A percentile compares a stretch with the other conserved stretches of the same genome.
These are phyloP conservation scores for Smittium mucronatum DNA, from an alignment of 371 early-diverging fungal genomes.

Conservation along the genomic window DNA sequence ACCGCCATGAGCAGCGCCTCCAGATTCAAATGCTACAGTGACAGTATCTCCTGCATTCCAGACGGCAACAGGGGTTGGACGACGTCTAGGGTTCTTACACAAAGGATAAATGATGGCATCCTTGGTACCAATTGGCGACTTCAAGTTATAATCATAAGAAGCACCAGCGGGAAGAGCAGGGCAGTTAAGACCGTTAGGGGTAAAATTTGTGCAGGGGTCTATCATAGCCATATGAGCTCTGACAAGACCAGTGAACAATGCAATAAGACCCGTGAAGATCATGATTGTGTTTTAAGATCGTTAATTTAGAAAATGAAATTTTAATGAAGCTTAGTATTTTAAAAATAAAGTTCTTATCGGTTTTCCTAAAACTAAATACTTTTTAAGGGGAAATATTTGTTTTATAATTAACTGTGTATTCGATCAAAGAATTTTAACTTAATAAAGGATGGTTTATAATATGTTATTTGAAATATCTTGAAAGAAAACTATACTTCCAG, in stretches of 20 bases:
- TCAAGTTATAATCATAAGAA: constrained; percentile 32
- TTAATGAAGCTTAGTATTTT: too few species aligned
- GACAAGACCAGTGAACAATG: constrained; percentile 14
- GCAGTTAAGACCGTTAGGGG: constrained; percentile 23
- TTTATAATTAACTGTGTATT: too few species aligned
- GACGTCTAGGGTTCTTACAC: constrained; percentile 31
- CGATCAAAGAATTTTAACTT: too few species aligned
- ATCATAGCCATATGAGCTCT: constrained; percentile 22
- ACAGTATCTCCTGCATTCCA: constrained; percentile 36
- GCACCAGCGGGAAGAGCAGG: constrained; percentile 32
- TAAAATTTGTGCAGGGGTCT: constrained; percentile 25
- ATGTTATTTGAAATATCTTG: too few species aligned
- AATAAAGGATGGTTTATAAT: too few species aligned
- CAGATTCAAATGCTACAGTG: constrained; percentile 31
- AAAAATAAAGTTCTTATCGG: too few species aligned
- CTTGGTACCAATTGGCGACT: constrained; percentile 30
- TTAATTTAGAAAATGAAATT: too few species aligned
- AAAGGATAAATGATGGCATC: constrained; percentile 22
- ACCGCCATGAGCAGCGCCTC: too few species aligned
- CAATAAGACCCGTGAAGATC: constrained; percentile 12
- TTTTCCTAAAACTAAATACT: too few species aligned
- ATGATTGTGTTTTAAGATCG: too few species aligned
- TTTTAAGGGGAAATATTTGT: too few species aligned
- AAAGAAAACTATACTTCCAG: too few species aligned
- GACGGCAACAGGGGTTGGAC: constrained; percentile 16